Base-by-base conservation (phyloP, 108 stramenopile species). In the Nitzschia putrida region DNA sequence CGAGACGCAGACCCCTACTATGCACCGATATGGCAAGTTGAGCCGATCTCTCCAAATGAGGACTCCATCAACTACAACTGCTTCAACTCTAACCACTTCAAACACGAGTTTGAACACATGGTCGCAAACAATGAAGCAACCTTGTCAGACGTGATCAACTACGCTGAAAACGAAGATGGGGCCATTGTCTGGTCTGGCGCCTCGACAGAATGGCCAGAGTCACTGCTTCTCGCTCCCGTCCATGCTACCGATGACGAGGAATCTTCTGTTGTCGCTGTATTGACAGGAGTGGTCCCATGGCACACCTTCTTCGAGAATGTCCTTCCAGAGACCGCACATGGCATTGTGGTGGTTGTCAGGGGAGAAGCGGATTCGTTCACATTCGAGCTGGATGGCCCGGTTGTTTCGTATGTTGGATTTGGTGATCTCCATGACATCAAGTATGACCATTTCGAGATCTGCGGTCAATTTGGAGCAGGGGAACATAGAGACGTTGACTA, bases 351-450 rank as follows among this genome's bases (percentile, higher is more conserved):
- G 21, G 50, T 69, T 1, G 68, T 69, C 29, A 3, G 45, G 3
- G 58, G 29, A 23, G 21, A 2, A 7, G 54, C 47, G 7, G 75
- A 82, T 25, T 11, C 43, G 18, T 80, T 68, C 55, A 85, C 59
- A 18, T 84, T 71, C 58, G 42, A 39, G 12, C 63, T 85, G 23
- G 71, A 70, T 20, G 84, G 84, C 0, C 59, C 64, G 18, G n/a
- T 37, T 7, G 83, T 68, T 9, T 69, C 53, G 2, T 64, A 76
- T 20, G 14, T 82, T 57, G 84, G 84, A 7, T 65, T 66, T 25
- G 81, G 79, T 12, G 84, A 85, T 58, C 38, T 60, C 20, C 81
- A 85, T 53, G 81, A 82, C 52, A 13, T 26, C 34, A 80, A 69
- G 16, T 85, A 68, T 52, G 61, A 76, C 43, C 26, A 64, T 3